phyloP scores from a whole-genome alignment of 495 filamentous ascomycete genomes.

The Hyaloscypha variabilis region DNA sequence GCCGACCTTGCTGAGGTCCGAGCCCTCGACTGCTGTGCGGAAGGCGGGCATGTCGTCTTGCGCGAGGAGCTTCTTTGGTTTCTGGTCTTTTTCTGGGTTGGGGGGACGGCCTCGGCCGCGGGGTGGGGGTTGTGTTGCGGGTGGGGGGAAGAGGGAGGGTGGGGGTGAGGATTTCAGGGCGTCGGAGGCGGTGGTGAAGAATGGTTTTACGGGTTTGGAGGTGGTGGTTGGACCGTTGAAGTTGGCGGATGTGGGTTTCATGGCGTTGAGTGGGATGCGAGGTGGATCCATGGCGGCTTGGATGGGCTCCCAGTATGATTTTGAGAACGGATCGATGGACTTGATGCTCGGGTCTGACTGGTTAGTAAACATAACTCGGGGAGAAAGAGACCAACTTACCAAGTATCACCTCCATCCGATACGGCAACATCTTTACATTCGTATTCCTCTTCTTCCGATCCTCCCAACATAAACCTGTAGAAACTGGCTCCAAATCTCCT shows the following conservation, averaged over 20 bases:
- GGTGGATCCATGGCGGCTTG: conserved; percentile 39
- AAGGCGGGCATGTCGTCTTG: conserved; percentile 71
- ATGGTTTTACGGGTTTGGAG: conserved; percentile 21
- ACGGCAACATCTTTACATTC: conserved; percentile 49
- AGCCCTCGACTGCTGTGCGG: conserved; percentile 26
- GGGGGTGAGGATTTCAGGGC: conserved; percentile 26
- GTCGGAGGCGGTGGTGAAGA: conserved; percentile 23
- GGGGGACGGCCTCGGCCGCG: not conserved
- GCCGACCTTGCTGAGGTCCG: conserved; percentile 70
- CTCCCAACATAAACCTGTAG: conserved; percentile 83
- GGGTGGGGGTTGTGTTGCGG: not conserved
- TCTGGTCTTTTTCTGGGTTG: conserved; percentile 13
- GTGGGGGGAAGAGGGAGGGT: conserved; percentile 20
- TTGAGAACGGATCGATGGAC: conserved; percentile 86
- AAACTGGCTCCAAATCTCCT: conserved; percentile 75
- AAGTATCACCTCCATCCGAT: conserved; percentile 72
- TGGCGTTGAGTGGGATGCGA: conserved; percentile 38
- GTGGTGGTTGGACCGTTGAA: conserved; percentile 7
- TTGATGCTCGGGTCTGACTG: conserved; percentile 40
- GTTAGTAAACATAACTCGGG: conserved; percentile 18
- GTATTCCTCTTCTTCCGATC: conserved; percentile 46
- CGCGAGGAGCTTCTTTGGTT: conserved; percentile 54
- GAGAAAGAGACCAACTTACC: conserved; percentile 46
- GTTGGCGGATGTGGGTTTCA: conserved; percentile 26
- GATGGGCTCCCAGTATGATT: conserved; percentile 70